Conservation (phyloP, 768 basidiomycete genomes). For the Suillus brevipes region DNA sequence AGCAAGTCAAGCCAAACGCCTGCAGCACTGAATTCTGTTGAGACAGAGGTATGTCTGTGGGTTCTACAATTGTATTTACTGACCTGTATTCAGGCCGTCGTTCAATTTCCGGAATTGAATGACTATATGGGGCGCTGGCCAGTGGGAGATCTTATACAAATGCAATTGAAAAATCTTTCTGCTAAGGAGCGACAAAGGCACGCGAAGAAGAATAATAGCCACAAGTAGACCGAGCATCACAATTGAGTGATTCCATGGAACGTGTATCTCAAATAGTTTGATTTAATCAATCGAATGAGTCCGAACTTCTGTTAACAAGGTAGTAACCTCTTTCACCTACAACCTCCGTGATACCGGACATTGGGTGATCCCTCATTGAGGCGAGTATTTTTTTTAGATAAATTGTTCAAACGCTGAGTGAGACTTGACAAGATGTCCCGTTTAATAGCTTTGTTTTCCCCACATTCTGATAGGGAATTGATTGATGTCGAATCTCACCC, state of each 20-base stretch:
- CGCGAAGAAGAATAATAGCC: neutral
- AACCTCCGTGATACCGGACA: neutral
- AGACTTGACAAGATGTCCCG: neutral
- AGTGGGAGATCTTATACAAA: neutral
- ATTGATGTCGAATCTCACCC: neutral
- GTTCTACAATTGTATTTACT: neutral
- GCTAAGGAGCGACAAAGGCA: neutral
- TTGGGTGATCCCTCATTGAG: neutral
- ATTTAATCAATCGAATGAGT: neutral
- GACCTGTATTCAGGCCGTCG: neutral
- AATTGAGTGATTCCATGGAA: no score
- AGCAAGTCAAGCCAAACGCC: neutral
- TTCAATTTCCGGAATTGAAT: neutral
- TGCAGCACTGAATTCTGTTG: neutral
- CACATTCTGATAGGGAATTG: neutral
- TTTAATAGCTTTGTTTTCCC: neutral
- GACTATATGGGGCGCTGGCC: neutral
- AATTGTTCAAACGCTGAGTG: neutral
- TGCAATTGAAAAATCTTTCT: neutral
- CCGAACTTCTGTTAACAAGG: neutral
- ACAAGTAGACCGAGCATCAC: neutral
- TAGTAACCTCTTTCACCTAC: neutral
- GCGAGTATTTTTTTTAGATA: neutral
- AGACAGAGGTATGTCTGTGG: neutral
- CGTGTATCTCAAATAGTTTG: no score